These are phyloP conservation scores for Lentinula sp. DNA, from an alignment of 768 basidiomycete species.

Conservation along the genomic window DNA sequence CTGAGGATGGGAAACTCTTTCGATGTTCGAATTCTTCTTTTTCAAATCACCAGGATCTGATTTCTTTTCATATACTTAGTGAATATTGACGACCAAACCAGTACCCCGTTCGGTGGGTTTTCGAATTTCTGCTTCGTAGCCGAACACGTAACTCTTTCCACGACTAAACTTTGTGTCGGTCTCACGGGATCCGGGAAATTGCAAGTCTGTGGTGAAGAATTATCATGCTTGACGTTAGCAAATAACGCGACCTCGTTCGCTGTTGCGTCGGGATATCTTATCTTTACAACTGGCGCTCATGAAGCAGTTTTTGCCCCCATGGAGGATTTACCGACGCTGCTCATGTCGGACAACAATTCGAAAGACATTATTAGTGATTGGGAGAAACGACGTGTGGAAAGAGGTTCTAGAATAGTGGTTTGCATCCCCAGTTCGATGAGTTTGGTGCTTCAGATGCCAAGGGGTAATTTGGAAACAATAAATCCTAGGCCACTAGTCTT, in stretches of 20 bases:
- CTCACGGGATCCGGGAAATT: slow-evolving; percentile 63
- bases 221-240: slow-evolving; percentile 28
- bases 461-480: slow-evolving; percentile 95
- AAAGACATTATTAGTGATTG: slow-evolving; percentile 29
- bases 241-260: slow-evolving; percentile 68
- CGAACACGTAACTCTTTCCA: not conserved
- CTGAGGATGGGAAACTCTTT: slow-evolving; percentile 40
- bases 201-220: slow-evolving; percentile 33
- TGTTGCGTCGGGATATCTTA: slow-evolving; percentile 66
- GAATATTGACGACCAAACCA: slow-evolving; percentile 13
- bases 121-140: not conserved
- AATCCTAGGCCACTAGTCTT: slow-evolving; percentile 90
- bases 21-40: slow-evolving; percentile 26
- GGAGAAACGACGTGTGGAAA: slow-evolving; percentile 78
- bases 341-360: slow-evolving; percentile 18
- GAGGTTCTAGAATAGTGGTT: slow-evolving; percentile 85
- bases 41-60: not conserved
- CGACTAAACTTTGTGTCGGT: slow-evolving; percentile 45
- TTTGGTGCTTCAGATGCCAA: slow-evolving; percentile 93
- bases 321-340: slow-evolving; percentile 13
- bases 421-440: slow-evolving; percentile 85
- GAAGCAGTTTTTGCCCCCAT: slow-evolving; percentile 72
- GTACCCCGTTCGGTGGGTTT: slow-evolving; percentile 5
- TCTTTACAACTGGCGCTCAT: slow-evolving; percentile 82
- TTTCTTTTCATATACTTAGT: slow-evolving; percentile 8